Conservation (phyloP, 192 early-diverging fungal genomes). For the Lobosporangium transversale region DNA sequence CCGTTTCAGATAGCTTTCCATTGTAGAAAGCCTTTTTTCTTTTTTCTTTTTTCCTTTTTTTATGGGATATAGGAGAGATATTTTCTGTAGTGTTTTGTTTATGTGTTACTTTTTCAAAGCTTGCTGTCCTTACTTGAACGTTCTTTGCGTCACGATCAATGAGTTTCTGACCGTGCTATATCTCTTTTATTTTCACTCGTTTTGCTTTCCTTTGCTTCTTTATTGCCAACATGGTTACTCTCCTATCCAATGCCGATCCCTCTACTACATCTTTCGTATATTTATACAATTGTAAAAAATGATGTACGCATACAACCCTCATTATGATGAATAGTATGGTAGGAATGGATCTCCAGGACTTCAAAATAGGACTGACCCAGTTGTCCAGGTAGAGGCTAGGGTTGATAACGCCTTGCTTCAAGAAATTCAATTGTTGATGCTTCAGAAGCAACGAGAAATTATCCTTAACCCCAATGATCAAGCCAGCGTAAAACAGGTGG, state of each 20-base stretch:
- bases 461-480: slow-evolving; percentile 36
- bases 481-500: slow-evolving; percentile 32
- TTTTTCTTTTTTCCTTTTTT: too few relatives aligned
- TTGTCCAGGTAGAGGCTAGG: slow-evolving; percentile 1
- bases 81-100: too few relatives aligned
- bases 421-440: slow-evolving; percentile 40
- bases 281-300: background rate
- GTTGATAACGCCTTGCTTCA: slow-evolving; percentile 29
- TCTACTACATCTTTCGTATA: background rate
- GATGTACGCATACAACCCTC: background rate
- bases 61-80: too few relatives aligned
- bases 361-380: slow-evolving; percentile 7
- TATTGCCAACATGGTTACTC: too few relatives aligned
- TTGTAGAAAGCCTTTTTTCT: background rate
- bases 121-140: too few relatives aligned
- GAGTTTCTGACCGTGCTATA: too few relatives aligned
- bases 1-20: background rate
- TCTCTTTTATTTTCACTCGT: too few relatives aligned
- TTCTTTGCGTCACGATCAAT: too few relatives aligned
- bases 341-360: slow-evolving; percentile 1
- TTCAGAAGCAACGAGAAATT: slow-evolving; percentile 42
- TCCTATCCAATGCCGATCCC: too few relatives aligned
- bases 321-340: background rate
- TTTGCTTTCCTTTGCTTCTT: too few relatives aligned
- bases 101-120: too few relatives aligned